phyloP scores from a whole-genome alignment of 768 basidiomycete species.

The Coprinellus aureogranulatus region DNA sequence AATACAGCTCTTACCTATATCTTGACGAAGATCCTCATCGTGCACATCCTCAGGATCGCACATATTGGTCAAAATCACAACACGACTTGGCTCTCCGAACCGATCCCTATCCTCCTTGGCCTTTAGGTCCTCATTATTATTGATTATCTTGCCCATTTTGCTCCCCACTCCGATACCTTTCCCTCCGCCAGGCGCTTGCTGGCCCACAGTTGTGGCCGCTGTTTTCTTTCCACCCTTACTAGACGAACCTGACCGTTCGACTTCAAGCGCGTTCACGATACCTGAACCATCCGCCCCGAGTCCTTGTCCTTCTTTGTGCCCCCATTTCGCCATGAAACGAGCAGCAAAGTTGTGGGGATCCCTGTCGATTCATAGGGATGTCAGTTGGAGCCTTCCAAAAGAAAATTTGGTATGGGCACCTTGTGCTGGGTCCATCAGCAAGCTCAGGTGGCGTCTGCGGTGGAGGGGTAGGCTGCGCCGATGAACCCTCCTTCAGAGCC shows the following conservation, averaged over 20 bases:
- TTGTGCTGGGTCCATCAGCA: constrained; percentile 16
- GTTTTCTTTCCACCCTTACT: constrained; percentile 27
- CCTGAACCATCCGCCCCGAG: constrained; percentile 81
- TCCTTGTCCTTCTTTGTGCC: constrained; percentile 91
- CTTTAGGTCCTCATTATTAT: constrained; percentile 83
- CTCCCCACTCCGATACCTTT: constrained; percentile 40
- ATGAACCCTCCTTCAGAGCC: constrained; percentile 46
- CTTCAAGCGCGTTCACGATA: constrained; percentile 84
- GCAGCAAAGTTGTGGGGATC: constrained; percentile 78
- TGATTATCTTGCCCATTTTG: constrained; percentile 86
- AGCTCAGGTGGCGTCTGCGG: constrained; percentile 31
- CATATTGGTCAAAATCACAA: constrained; percentile 89
- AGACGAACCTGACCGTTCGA: constrained; percentile 55
- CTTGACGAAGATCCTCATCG: constrained; percentile 80
- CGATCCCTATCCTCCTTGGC: constrained; percentile 71
- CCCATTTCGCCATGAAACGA: constrained; percentile 94
- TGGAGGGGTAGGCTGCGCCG: constrained; percentile 25
- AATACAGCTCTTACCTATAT: constrained; percentile 64
- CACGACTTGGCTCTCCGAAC: constrained; percentile 87
- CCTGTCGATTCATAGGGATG: constrained; percentile 18
- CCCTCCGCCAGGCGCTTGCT: constrained; percentile 24
- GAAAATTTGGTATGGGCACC: background rate
- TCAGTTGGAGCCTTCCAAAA: no score
- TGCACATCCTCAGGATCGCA: constrained; percentile 80
- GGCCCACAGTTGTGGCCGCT: constrained; percentile 20